Evolutionary conservation across 352 stramenopile genomes (phyloP).

Genomic region (Sclerospora graminicola): DNA sequence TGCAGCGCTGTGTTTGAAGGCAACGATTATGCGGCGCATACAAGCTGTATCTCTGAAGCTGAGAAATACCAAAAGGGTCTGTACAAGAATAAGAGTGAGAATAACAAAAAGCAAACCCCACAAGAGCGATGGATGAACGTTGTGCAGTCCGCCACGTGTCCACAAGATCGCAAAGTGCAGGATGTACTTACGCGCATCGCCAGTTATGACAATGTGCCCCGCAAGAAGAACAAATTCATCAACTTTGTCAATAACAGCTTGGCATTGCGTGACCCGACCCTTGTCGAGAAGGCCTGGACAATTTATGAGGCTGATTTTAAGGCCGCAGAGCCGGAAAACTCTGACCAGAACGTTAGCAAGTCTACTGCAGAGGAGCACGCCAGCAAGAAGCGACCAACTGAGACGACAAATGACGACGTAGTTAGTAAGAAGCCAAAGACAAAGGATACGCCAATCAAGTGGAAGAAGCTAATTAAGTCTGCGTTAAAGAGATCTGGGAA

Average conservation of each 20-base stretch:
- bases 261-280: constrained; percentile 27
- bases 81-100: constrained; percentile 51
- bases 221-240: constrained; percentile 90
- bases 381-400: constrained; percentile 38
- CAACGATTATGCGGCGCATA: constrained; percentile 84
- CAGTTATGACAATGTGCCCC: constrained; percentile 85
- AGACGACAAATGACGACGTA: constrained; percentile 17
- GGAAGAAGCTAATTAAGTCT: constrained; percentile 55
- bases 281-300: constrained; percentile 56
- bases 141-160: constrained; percentile 42
- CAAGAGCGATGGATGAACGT: constrained; percentile 83
- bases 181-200: constrained; percentile 66
- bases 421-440: constrained; percentile 35
- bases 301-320: constrained; percentile 67
- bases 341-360: constrained; percentile 1
- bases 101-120: constrained; percentile 66
- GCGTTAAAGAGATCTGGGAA: constrained; percentile 37
- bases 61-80: constrained; percentile 90
- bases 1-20: constrained; percentile 87
- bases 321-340: constrained; percentile 13
- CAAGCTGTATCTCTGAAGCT: constrained; percentile 89
- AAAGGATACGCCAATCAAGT: constrained; percentile 55
- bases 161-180: constrained; percentile 44
- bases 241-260: constrained; percentile 89
- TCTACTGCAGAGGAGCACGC: constrained; percentile 2